Base-by-base conservation (phyloP, 2,329 filamentous ascomycete species). In the Colletotrichum australisinense region DNA sequence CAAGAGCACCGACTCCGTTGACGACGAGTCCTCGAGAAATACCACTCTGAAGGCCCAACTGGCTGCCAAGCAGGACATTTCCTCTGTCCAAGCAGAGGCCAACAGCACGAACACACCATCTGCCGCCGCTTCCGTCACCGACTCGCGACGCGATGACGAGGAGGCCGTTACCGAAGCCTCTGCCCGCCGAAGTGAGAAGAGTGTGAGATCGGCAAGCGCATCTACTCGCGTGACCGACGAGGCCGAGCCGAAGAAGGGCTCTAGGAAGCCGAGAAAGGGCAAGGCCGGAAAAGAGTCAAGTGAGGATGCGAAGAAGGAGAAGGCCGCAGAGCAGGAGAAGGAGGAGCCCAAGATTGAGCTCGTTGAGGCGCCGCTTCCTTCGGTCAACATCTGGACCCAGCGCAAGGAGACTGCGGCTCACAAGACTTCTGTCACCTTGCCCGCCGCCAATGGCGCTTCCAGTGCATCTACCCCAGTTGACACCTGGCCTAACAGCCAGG, bases 371-470 rank as follows among this genome's bases (percentile, higher is more conserved):
- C 93, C 95, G 35, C 88, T 94, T 56, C 97, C 97, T 0, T 83
- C 91, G 1, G 93, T 98, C 71, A 99, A 99, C 81, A 86, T 95
- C 75, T 99, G 97, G 96, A 89, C 92, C 75, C 91, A 95, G 83
- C 90, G 95, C 69, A 92, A 89, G 77, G 92, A 95, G 78, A 91
- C 91, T 59, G 84, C 87, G 57, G 85, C 88, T 75, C 86, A 89
- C 52, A 92, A 91, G 80, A 80, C 81, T 28, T 28, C 71, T 14
- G 63, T 69, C 26, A 88, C 87, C 78, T 73, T 80, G 7, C 68
- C 78, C 16, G 58, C 80, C 30, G 75, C 73, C 28, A 67, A 78
- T 19, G 73, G 76, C n/a, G 63, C 76, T n/a, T 32, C 74, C 24
- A 78, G 70, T 75, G 79, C 67, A 72, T 77, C 55, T 32, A 42